Conservation (phyloP, 164 flowering plant species). For the Vitis rotundifolia region DNA sequence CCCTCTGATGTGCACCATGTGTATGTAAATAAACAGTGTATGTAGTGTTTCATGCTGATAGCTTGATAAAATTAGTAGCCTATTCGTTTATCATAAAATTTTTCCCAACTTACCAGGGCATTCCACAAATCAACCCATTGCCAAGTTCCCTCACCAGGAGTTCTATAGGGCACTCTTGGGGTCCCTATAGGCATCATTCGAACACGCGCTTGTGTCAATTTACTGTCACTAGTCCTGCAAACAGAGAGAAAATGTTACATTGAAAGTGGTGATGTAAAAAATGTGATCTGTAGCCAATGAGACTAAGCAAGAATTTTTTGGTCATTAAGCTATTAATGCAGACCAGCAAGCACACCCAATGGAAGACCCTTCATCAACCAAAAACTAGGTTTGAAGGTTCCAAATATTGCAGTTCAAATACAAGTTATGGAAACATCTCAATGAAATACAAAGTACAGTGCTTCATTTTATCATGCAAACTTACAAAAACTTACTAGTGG, state of each 20-base stretch:
- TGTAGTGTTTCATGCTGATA: background rate
- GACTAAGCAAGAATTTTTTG: no score
- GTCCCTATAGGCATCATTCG: slow-evolving; percentile 89
- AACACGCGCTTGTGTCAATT: slow-evolving; percentile 47
- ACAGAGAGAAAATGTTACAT: background rate
- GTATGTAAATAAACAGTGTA: background rate
- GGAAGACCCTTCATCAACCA: no score
- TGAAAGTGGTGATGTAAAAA: no score
- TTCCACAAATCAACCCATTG: slow-evolving; percentile 94
- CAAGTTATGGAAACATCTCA: no score
- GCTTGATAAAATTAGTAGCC: background rate
- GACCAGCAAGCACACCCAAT: no score
- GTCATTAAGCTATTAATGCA: no score
- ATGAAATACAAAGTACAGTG: no score
- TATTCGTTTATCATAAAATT: background rate
- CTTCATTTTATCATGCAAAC: no score
- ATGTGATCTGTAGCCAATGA: no score
- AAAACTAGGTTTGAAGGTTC: no score
- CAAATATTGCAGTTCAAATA: no score
- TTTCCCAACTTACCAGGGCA: slow-evolving; percentile 71
- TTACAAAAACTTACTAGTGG: no score
- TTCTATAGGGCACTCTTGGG: slow-evolving; percentile 78
- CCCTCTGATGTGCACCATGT: background rate
- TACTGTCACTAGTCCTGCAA: slow-evolving; percentile 44
- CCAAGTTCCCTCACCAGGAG: slow-evolving; percentile 79